These are phyloP conservation scores for Sanghuangporus baumii DNA, from an alignment of 1,284 basidiomycete genomes.

Conservation along the genomic window DNA sequence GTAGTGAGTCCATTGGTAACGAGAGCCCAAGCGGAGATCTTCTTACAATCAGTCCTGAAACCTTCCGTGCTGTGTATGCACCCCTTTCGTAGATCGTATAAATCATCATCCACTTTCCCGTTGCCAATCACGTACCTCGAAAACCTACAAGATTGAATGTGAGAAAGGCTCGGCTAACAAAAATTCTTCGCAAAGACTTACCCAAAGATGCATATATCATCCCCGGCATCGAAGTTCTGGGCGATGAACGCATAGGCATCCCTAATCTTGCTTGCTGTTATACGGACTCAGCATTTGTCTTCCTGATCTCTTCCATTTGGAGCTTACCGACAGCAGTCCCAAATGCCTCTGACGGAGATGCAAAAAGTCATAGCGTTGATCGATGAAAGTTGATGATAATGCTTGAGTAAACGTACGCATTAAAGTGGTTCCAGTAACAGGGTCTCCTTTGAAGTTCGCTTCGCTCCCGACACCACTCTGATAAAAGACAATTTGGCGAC, in stretches of 20 bases:
- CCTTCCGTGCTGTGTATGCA: slow-evolving; percentile 24
- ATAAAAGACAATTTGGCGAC: slow-evolving; percentile 23
- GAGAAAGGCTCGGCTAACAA: neutral
- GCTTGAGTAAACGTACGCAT: slow-evolving; percentile 13
- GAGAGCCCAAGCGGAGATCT: neutral
- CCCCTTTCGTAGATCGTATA: slow-evolving; percentile 15
- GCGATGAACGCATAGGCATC: slow-evolving; percentile 25
- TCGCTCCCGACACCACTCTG: slow-evolving; percentile 25
- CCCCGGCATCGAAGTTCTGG: slow-evolving; percentile 23
- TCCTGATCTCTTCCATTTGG: neutral
- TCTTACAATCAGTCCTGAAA: slow-evolving; percentile 23
- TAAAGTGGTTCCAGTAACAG: slow-evolving; percentile 5
- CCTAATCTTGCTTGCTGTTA: slow-evolving; percentile 24
- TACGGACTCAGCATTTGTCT: neutral
- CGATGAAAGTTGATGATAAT: neutral
- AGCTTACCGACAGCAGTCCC: slow-evolving; percentile 21
- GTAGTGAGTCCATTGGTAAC: neutral
- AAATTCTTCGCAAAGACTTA: neutral
- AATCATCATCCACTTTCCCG: neutral
- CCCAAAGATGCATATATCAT: slow-evolving; percentile 26
- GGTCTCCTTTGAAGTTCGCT: slow-evolving; percentile 21
- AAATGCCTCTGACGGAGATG: slow-evolving; percentile 16
- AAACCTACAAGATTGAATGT: slow-evolving; percentile 4
- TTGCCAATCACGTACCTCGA: slow-evolving; percentile 11
- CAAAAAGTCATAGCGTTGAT: neutral